Evolutionary conservation across 257 asterid genomes (phyloP).

Genomic region (Capsicum chinense): DNA sequence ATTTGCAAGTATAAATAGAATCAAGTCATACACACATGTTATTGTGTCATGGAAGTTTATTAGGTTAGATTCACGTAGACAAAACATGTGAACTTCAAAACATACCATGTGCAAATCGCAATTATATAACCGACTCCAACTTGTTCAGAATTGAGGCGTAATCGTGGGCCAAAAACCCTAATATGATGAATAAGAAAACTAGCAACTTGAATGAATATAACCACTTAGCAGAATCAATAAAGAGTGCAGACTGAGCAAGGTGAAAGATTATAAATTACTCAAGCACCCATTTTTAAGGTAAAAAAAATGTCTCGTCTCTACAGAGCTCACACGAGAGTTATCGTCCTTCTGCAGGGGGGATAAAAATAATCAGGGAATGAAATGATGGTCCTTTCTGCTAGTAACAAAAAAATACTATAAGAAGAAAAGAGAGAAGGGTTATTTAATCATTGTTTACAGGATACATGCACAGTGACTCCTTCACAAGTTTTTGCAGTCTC

Average conservation of each 20-base stretch:
- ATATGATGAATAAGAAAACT: background rate
- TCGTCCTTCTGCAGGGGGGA: conserved; percentile 13
- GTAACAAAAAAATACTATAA: conserved; percentile 4
- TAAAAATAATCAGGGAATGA: conserved; percentile 21
- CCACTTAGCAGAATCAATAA: background rate
- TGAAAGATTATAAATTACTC: background rate
- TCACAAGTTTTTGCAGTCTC: background rate
- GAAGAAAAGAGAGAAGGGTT: background rate
- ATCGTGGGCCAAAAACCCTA: no score
- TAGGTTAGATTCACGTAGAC: background rate
- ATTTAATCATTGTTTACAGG: background rate
- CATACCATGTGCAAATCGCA: background rate
- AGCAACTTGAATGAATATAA: background rate
- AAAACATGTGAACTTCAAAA: background rate
- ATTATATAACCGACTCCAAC: background rate
- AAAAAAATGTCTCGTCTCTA: conserved; percentile 26
- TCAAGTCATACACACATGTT: background rate
- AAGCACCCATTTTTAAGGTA: conserved; percentile 17
- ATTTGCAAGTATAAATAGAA: background rate
- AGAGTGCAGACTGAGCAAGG: conserved; percentile 8
- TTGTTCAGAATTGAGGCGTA: background rate
- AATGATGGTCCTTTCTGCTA: conserved; percentile 30
- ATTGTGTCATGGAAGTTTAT: conserved; percentile 9
- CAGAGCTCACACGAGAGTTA: conserved; percentile 30
- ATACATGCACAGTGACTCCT: conserved; percentile 21